Base-by-base conservation (phyloP, 108 stramenopile genomes). In the Nannochloropsis oceanica region DNA sequence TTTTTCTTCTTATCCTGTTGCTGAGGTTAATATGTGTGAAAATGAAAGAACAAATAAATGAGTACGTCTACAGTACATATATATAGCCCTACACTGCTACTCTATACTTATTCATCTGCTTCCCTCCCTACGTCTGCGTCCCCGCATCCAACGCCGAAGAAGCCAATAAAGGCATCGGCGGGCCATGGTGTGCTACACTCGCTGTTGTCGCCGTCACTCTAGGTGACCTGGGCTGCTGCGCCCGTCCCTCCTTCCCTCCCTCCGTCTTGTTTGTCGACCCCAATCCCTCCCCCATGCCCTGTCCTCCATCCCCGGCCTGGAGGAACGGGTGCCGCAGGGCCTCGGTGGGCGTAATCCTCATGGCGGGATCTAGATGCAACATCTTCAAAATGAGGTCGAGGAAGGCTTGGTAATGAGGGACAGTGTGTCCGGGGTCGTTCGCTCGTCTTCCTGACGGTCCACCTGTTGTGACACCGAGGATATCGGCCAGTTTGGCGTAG, bases 351-450 rank as follows among this genome's bases (percentile, higher is more conserved):
- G 85, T 90, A 84, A 99, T 95, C 80, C 98, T 87, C 20, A 92
- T 14, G 81, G 27, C 87, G 13, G 89, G 84, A 7, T 84, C 42
- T 26, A 88, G 85, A 27, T 89, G 85, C 18, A 99, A 90, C 97
- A 99, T 97, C 81, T 91, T 85, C 87, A 92, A 89, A 26, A 98
- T 92, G 83, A 99, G 88, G 89, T 97, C 97, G 8, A 96, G 92
- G 90, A 99, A 99, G 26, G 93, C 84, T 82, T 92, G 91, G 89
- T 98, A 98, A 83, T 93, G 93, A 18, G 90, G 89, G 12, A 92
- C 86, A 10, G 95, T 90, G 84, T 96, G 96, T 12, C 92, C 92
- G 13, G 94, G 88, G 84, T 97, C 95, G 34, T 83, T 89, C 27
- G 43, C 44, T 13, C 91, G 87, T 8, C 91, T 27, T 2, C 90